A percentile compares a stretch with the other conserved stretches of the same genome.
Evolutionary conservation across 495 filamentous ascomycete species (phyloP).

Genomic region (Talaromyces wortmannii): DNA sequence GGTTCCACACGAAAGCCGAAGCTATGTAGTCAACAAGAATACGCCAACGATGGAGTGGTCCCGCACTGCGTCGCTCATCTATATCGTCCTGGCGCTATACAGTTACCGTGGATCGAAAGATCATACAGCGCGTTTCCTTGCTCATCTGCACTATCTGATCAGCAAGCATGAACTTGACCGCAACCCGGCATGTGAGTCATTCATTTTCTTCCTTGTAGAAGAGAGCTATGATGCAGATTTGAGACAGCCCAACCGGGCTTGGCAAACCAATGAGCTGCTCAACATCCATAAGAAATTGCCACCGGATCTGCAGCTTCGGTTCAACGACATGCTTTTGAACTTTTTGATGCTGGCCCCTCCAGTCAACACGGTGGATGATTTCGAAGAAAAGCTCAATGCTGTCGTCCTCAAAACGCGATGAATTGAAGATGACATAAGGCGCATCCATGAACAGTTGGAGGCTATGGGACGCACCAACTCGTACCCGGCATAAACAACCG

Average conservation of each 20-base stretch:
- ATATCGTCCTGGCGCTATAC: conserved; percentile 33
- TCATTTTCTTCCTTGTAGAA: conserved; percentile 36
- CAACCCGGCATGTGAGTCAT: conserved; percentile 33
- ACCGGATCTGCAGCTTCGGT: conserved; percentile 34
- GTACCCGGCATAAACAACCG: no score
- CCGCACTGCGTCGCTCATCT: conserved; percentile 33
- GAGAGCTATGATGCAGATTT: conserved; percentile 29
- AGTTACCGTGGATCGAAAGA: conserved; percentile 24
- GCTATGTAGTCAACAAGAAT: conserved; percentile 29
- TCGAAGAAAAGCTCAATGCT: conserved; percentile 21
- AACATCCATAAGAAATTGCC: conserved; percentile 29
- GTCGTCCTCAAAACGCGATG: neutral
- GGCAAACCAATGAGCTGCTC: conserved; percentile 32
- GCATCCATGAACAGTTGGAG: no score
- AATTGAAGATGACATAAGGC: no score
- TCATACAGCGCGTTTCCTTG: conserved; percentile 29
- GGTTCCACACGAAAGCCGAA: conserved; percentile 29
- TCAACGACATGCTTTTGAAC: conserved; percentile 36
- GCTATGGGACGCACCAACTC: no score
- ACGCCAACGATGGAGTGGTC: conserved; percentile 29
- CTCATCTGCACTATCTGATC: conserved; percentile 16
- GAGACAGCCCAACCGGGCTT: conserved; percentile 29
- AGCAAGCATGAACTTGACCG: conserved; percentile 28
- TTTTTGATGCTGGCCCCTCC: conserved; percentile 26
- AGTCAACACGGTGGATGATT: conserved; percentile 24